phyloP scores from a whole-genome alignment of 768 basidiomycete species.

The Boletus tomentosulus region DNA sequence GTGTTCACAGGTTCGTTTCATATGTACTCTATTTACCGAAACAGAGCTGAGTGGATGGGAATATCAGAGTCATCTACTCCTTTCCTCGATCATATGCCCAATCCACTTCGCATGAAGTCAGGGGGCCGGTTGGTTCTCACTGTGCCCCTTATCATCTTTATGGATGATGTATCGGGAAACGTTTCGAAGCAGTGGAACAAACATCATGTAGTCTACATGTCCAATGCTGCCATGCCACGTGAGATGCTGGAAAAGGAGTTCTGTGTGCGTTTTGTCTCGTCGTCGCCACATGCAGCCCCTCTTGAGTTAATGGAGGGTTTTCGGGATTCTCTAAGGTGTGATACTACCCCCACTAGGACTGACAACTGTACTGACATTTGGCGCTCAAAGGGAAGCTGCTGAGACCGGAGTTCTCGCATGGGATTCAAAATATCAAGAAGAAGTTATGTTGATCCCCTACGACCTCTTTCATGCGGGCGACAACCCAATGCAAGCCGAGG shows the following conservation, averaged over 20 bases:
- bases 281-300: constrained; percentile 32
- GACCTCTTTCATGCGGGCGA: constrained; percentile 23
- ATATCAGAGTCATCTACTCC: neutral
- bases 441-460: constrained; percentile 24
- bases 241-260: constrained; percentile 31
- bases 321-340: constrained; percentile 18
- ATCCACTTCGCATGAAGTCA: constrained; percentile 13
- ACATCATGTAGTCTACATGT: constrained; percentile 33
- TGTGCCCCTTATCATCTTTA: constrained; percentile 28
- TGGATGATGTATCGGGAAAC: constrained; percentile 37
- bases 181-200: constrained; percentile 37
- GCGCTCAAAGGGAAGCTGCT: constrained; percentile 3
- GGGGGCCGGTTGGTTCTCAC: constrained; percentile 18
- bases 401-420: constrained; percentile 14
- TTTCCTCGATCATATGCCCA: constrained; percentile 15
- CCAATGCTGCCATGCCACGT: constrained; percentile 28
- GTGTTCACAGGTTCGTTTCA: constrained; percentile 7
- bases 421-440: constrained; percentile 19
- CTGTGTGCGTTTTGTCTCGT: constrained; percentile 25
- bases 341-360: no score
- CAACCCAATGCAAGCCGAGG: constrained; percentile 37
- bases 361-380: no score
- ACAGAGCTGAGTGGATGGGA: neutral
- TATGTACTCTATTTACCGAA: no score
- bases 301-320: constrained; percentile 33